These are phyloP conservation scores for Periconia macrospinosa DNA, from an alignment of 2,329 filamentous ascomycete species.

Conservation along the genomic window DNA sequence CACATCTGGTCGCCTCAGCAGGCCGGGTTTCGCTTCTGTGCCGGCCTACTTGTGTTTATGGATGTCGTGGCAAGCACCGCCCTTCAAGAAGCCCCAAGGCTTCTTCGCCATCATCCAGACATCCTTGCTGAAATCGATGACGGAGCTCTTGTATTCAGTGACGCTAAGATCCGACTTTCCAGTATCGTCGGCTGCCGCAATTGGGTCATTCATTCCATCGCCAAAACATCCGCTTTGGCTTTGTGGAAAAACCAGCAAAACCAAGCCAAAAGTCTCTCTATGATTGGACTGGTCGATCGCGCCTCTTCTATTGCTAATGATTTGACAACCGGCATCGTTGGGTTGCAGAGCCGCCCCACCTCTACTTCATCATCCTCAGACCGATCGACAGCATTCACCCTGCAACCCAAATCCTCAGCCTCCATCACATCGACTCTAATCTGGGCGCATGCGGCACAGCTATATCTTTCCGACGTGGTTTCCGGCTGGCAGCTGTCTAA, in stretches of 20 bases:
- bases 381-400: background rate
- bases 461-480: conserved; percentile 8
- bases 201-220: conserved; percentile 12
- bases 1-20: conserved; percentile 14
- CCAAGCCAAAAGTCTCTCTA: conserved; percentile 2
- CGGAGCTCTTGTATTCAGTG: conserved; percentile 3
- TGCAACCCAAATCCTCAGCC: background rate
- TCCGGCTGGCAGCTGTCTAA: conserved; percentile 11
- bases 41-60: conserved; percentile 17
- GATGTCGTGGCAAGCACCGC: conserved; percentile 15
- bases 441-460: conserved; percentile 14
- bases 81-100: conserved; percentile 6
- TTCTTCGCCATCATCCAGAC: conserved; percentile 6
- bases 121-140: conserved; percentile 10
- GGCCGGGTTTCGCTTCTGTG: conserved; percentile 15
- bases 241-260: conserved; percentile 7
- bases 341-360: conserved; percentile 1
- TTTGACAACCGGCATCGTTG: conserved; percentile 5
- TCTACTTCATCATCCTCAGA: background rate
- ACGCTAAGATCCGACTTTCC: conserved; percentile 15
- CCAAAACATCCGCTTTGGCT: conserved; percentile 8
- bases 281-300: conserved; percentile 8
- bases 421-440: conserved; percentile 7
- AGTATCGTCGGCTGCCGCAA: conserved; percentile 17
- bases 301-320: conserved; percentile 5